Evolutionary conservation across 331 rosid genomes (phyloP), one percentile per base, ranked within the genome.

Genomic region (Saraca asoca): DNA sequence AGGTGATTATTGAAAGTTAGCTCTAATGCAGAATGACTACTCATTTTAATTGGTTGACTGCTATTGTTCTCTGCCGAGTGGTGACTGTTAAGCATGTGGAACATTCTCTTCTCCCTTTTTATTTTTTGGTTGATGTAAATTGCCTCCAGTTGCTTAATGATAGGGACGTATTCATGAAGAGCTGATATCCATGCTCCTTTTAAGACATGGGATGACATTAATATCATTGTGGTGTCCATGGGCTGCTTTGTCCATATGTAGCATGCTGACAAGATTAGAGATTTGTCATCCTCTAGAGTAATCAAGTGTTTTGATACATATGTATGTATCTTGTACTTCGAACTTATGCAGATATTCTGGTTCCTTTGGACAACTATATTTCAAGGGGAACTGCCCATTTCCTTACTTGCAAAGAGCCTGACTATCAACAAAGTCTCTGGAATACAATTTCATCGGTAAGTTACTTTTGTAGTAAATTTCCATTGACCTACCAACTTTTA

Each of bases 401-500:
- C 78, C 95, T 92, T 42, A 11, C 91, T 55, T 89, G 84, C 82
- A 92, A 87, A 75, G 89, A 86, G 41, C 91, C 89, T 13, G 95
- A 89, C 60, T 92, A 89, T 83, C 98, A 87, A 68, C 91, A 89
- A 79, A 80, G 91, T 60, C 93, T 92, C 53, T 92, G 98, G 98
- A 89, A 79, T 74, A 87, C 87, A 93, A 82, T 92, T 79, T 89
- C 95, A 35, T 82, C 88, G 49, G 98, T 92, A 79, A 82, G 96
- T 82, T 78, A 33, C 41, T 58, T 67, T 33, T 20, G 11, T 14
- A 16, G n/a, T 73, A 60, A 31, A 51, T 53, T 68, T 46, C 29
- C 14, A 45, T 41, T 14, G 19, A 59, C 52, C 7, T 35, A 34
- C 51, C n/a, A 13, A 46, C 51, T 59, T 35, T 58, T 68, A 7